A percentile compares a stretch with the other conserved stretches of the same genome.
phyloP scores from a whole-genome alignment of 345 rosid species.

The Boechera stricta region DNA sequence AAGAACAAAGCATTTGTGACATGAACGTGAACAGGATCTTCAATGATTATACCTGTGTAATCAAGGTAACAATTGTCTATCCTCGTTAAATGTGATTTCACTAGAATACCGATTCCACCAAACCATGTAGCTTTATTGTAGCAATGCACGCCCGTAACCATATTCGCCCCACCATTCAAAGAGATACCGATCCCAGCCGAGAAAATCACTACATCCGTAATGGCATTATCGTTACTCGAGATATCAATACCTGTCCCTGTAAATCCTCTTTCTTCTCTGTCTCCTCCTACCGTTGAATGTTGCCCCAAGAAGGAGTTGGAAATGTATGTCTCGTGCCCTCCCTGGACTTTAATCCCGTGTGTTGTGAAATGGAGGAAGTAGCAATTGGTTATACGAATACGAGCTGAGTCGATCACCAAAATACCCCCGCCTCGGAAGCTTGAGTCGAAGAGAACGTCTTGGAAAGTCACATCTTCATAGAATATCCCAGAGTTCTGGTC shows the following conservation, averaged over 20 bases:
- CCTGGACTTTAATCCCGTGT: conserved; percentile 60
- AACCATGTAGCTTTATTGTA: conserved; percentile 73
- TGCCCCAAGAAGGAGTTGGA: conserved; percentile 67
- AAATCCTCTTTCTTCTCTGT: conserved; percentile 53
- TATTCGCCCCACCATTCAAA: conserved; percentile 65
- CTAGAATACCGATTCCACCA: conserved; percentile 70
- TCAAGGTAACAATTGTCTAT: conserved; percentile 75
- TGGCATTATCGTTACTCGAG: conserved; percentile 63
- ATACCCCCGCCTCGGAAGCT: conserved; percentile 67
- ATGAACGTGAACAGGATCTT: conserved; percentile 71
- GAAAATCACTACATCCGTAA: conserved; percentile 66
- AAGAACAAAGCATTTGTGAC: conserved; percentile 66
- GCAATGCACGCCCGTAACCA: conserved; percentile 69
- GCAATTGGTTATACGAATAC: conserved; percentile 59
- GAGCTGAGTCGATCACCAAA: conserved; percentile 55
- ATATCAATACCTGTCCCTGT: conserved; percentile 72
- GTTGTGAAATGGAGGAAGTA: conserved; percentile 73
- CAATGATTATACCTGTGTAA: conserved; percentile 60
- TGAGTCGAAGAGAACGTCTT: conserved; percentile 72
- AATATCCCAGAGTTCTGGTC: conserved; percentile 38
- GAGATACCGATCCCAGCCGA: conserved; percentile 65
- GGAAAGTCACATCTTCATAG: conserved; percentile 67
- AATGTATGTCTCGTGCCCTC: conserved; percentile 75
- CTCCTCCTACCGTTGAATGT: conserved; percentile 63
- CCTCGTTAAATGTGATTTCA: conserved; percentile 56